Conservation (phyloP, 176 grass and related monocot genomes). For the Poa pratensis region DNA sequence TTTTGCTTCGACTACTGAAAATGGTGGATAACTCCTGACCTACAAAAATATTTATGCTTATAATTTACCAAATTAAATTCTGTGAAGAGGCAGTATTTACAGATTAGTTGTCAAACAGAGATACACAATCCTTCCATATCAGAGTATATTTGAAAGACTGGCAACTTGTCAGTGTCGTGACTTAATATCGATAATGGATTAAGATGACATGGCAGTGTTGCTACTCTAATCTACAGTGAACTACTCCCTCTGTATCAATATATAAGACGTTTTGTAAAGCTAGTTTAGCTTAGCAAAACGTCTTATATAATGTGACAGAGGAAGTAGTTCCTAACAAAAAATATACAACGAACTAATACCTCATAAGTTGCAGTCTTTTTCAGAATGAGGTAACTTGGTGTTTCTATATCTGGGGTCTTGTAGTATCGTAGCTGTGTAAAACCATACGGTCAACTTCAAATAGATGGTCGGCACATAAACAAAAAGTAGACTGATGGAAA, state of each 20-base stretch:
- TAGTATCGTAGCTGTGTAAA: slow-evolving; percentile 78
- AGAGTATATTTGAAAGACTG: neutral
- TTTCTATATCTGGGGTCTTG: slow-evolving; percentile 92
- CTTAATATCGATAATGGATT: slow-evolving; percentile 3
- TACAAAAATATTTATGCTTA: slow-evolving; percentile 38
- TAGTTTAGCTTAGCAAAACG: too few species aligned
- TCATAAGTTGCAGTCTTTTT: slow-evolving; percentile 86
- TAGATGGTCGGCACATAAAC: neutral
- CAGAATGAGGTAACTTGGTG: slow-evolving; percentile 82
- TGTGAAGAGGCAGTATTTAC: slow-evolving; percentile 1
- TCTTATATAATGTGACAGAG: too few species aligned
- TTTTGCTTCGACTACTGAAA: slow-evolving; percentile 84
- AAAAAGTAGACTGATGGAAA: slow-evolving; percentile 19
- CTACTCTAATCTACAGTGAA: slow-evolving; percentile 21
- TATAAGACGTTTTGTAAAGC: too few species aligned
- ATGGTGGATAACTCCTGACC: slow-evolving; percentile 80
- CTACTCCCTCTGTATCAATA: too few species aligned
- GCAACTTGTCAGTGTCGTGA: neutral
- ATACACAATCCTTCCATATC: slow-evolving; percentile 1
- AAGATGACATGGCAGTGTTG: neutral
- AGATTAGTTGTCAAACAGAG: slow-evolving; percentile 5
- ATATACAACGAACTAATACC: slow-evolving; percentile 47
- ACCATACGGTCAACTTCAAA: slow-evolving; percentile 46
- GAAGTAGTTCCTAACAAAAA: neutral
- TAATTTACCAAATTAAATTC: slow-evolving; percentile 13